Base-by-base conservation (phyloP, 2,329 filamentous ascomycete genomes). In the Pseudogymnoascus sp. region DNA sequence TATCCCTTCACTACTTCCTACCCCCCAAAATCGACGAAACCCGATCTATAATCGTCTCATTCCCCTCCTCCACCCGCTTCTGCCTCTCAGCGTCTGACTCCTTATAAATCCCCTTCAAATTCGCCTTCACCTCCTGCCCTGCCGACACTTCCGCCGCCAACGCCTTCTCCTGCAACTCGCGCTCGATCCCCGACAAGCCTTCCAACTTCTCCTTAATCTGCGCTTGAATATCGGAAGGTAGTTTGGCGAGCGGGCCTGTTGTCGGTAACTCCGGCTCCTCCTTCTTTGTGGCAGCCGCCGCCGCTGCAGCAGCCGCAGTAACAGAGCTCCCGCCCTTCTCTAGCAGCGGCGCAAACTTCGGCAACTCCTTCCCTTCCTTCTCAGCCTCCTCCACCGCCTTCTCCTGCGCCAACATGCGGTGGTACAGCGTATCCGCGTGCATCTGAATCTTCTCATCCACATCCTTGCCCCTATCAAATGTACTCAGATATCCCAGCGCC, bases 381-480 rank as follows among this genome's bases (percentile, higher is more conserved):
- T 85, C 85, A 35, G 88, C 89, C 68, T 85, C 81, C 65, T 88
- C 84, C n/a, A 89, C 84, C 64, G 81, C 82, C 18, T 78, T 79
- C 74, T 99, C 93, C 71, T 96, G 91, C 64, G 84, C 81, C 37
- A 96, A 74, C 86, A 97, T 91, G 67, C 88, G 85, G 69, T 93
- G 89, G 74, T 91, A 99, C 39, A 99, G 80, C 65, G 84, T 84
- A 76, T 99, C 94, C 62, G 93, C 93, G 73, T 97, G 92, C 87
- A 97, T 90, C 75, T 97, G 94, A 64, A 99, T 91, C 67, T 88
- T 84, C 72, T 97, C 92, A 68, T 96, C 89, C 59, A 89, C 81
- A 30, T 86, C 81, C 0, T 80, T 76, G 7, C 86, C 77, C 20
- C 86, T 82, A 47, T 88, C 82, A 64, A 83, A 78, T 25, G 83